These are phyloP conservation scores for Solanum tarijense DNA, from an alignment of 257 asterid genomes.

Conservation along the genomic window DNA sequence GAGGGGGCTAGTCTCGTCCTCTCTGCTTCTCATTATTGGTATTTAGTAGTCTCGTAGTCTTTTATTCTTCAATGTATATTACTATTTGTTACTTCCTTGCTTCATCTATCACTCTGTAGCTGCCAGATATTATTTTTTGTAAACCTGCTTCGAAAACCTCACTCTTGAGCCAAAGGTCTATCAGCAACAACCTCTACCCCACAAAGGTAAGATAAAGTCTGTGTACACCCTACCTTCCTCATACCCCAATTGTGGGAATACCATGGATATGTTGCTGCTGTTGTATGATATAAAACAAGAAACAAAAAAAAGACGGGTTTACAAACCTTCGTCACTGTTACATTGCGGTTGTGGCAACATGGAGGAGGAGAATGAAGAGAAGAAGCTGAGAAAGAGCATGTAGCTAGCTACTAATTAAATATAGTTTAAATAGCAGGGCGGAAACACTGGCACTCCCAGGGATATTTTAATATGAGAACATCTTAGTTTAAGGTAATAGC, in stretches of 20 bases:
- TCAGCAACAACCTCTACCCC: not conserved
- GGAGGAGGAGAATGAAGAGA: not conserved
- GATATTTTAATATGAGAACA: not conserved
- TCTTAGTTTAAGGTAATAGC: not conserved
- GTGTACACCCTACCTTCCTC: not conserved
- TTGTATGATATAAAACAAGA: too few species aligned
- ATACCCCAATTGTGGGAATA: not conserved
- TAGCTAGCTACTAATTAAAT: not conserved
- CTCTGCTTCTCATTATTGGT: not conserved
- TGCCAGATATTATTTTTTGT: not conserved
- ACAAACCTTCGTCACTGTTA: not conserved
- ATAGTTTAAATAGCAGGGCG: not conserved
- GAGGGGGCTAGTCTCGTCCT: not conserved
- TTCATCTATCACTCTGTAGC: not conserved
- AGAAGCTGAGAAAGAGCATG: not conserved
- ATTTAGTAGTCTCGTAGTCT: not conserved
- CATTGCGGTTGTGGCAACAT: not conserved
- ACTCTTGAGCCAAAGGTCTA: not conserved
- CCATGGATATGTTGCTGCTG: too few species aligned
- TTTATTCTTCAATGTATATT: not conserved
- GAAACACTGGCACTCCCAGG: not conserved
- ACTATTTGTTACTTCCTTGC: not conserved
- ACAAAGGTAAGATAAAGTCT: not conserved
- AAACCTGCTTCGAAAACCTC: not conserved
- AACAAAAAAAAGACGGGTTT: not conserved